Base-by-base conservation (phyloP, 306 rosid species). In the Pterocarpus macrocarpus region DNA sequence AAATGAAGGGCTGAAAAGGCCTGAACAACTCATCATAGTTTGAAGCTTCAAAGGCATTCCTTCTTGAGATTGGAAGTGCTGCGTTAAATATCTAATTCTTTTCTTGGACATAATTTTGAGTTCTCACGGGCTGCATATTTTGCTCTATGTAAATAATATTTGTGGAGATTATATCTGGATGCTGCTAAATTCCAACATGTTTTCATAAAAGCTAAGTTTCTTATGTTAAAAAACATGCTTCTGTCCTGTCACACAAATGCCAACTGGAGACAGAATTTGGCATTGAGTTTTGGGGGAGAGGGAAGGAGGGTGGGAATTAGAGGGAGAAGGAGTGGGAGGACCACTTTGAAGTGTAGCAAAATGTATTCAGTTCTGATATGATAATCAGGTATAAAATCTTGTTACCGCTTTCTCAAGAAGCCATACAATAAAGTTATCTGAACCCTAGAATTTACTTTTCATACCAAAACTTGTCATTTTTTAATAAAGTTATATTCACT, bases 391-490 rank as follows among this genome's bases (percentile, higher is more conserved):
- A 43, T 43, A 43, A 43, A n/a, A 32, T 9, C 15, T 43, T 68
- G 16, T 56, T 72, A 35, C 65, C 16, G 36, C 52, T 53, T 43
- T 43, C 49, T 43, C 5, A 43, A 43, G 49, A 57, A 39, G 0
- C 38, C 76, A 43, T 53, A 11, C 61, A 57, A 57, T 38, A 55
- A 69, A 41, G 28, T 14, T 61, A 17, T 58, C 10, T n/a, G 41
- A 17, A 69, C 4, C 3, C 14, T 57, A 15, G 71, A 33, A 44
- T 79, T 70, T 75, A 7, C 59, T 44, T 75, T 61, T 44, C 32
- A n/a, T 39, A n/a, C 10, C 61, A 44, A 45, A 69, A 69, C 59
- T 58, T 33, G 30, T 69, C 50, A 35, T 56, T 43, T 61, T 45
- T 57, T 44, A 57, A 41, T 56, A 14, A 17, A 69, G 62, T 33